Percentiles rank a stretch among this genome's conserved stretches.
Evolutionary conservation across 768 basidiomycete genomes (phyloP).

Genomic region (Tubosaeta brunneosetosa): DNA sequence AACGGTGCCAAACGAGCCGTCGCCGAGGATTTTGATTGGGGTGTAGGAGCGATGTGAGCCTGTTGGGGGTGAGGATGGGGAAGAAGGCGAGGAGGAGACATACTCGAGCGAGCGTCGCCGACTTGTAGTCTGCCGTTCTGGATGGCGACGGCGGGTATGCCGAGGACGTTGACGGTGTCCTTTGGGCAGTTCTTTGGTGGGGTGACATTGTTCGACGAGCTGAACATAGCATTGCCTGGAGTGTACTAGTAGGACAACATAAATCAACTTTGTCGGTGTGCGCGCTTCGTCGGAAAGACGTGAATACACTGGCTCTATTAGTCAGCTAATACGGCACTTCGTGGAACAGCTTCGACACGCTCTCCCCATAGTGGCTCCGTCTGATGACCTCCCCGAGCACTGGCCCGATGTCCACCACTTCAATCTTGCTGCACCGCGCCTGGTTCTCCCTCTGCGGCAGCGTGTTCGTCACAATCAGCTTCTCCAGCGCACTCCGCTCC

Average conservation of each 20-base stretch:
- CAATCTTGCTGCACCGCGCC: constrained; percentile 69
- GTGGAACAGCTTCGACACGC: constrained; percentile 83
- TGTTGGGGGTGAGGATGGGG: constrained; percentile 28
- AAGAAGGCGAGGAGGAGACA: constrained; percentile 29
- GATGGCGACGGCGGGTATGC: constrained; percentile 73
- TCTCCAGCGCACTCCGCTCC: constrained; percentile 71
- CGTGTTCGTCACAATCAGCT: constrained; percentile 98
- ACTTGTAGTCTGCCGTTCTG: constrained; percentile 65
- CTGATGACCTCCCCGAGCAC: constrained; percentile 96
- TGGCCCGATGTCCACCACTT: constrained; percentile 91
- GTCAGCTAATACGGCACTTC: constrained; percentile 76
- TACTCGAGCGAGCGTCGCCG: constrained; percentile 68
- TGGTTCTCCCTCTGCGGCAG: constrained; percentile 84
- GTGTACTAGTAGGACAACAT: constrained; percentile 19
- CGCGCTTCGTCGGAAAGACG: background rate
- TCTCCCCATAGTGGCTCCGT: constrained; percentile 95
- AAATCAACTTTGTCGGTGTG: background rate
- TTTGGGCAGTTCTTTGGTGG: constrained; percentile 34
- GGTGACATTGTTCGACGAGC: constrained; percentile 27
- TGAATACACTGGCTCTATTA: constrained; percentile 3
- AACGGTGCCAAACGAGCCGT: constrained; percentile 98
- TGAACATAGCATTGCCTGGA: constrained; percentile 35
- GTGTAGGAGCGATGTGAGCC: constrained; percentile 88
- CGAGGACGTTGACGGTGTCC: constrained; percentile 63
- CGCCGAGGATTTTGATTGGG: constrained; percentile 93